Base-by-base conservation (phyloP, 2,329 filamentous ascomycete genomes). In the Phialophora macrospora region DNA sequence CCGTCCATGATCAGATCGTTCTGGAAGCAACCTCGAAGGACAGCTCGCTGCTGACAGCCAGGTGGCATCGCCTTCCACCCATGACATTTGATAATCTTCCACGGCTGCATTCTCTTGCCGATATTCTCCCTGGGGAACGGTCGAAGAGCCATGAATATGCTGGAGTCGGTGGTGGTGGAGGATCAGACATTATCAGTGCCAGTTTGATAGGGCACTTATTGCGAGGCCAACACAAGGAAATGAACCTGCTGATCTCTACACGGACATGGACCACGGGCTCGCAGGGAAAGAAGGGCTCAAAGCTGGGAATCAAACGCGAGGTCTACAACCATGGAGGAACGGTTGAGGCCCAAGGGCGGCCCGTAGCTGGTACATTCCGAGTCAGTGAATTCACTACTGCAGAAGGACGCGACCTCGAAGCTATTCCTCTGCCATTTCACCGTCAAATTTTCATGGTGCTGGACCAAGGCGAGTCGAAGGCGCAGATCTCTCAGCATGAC, bases 121-220 rank as follows among this genome's bases (percentile, higher is more conserved):
- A 63, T 20, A 12, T 64, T 22, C 58, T 71, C n/a, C 69, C 69
- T 4, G 69, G 69, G 20, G 69, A 71, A 38, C 51, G 28, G 12
- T 59, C 54, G 20, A 12, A 30, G 6, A 41, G 59, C 20, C 48
- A 46, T 12, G 60, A 65, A 26, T 71, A 71, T 55, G 69, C 69
- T 30, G 69, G 69, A 14, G 66, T 72, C 51, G 70, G 69, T 20
- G 69, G 69, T 17, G 70, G 70, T 14, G 70, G 70, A 11, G 70
- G 70, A 12, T 72, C 70, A 5, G 70, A 72, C 49, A 64, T 72
- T 52, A 71, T 72, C n/a, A 70, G 67, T 52, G 70, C 69, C 22
- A 71, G 69, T 55, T 55, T 71, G 22, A 30, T 72, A 17, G 69
- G 68, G 14, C 70, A 69, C 63, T 51, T 72, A 14, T 52, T 72